Percentiles rank a stretch among this genome's conserved stretches.
These are phyloP conservation scores for Cyclotella kingstonii DNA, from an alignment of 108 stramenopile genomes.

Conservation along the genomic window DNA sequence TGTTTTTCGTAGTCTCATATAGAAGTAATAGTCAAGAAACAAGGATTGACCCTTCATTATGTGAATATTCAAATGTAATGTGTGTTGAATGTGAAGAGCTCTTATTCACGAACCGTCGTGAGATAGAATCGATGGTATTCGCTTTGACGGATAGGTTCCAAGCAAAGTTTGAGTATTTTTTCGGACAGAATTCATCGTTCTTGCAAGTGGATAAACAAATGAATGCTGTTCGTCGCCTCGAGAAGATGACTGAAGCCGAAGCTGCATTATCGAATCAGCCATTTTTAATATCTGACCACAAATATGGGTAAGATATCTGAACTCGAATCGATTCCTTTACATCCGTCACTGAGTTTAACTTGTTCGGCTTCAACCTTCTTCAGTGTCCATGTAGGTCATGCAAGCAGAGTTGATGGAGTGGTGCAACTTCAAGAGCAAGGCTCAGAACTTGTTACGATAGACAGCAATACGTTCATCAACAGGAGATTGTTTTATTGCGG, in stretches of 20 bases:
- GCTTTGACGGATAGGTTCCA: conserved; percentile 7
- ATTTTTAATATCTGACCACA: neutral
- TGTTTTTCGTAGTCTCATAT: conserved; percentile 27
- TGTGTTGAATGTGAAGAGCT: conserved; percentile 35
- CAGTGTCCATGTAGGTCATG: conserved; percentile 22
- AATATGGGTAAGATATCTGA: too few species aligned
- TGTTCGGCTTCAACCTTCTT: too few species aligned
- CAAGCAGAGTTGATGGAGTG: conserved; percentile 8
- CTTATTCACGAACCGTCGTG: conserved; percentile 1
- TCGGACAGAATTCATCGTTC: conserved; percentile 14
- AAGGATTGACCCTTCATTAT: conserved; percentile 14
- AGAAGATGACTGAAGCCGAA: conserved; percentile 27
- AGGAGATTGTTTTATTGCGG: conserved; percentile 35
- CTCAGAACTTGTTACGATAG: neutral
- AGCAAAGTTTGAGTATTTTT: conserved; percentile 32
- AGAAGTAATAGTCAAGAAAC: conserved; percentile 9
- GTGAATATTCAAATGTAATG: conserved; percentile 31
- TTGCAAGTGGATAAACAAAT: conserved; percentile 6
- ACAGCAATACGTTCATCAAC: neutral
- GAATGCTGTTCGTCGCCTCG: conserved; percentile 16
- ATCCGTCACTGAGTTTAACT: too few species aligned
- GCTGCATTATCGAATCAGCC: neutral
- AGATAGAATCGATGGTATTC: conserved; percentile 18
- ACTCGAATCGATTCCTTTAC: too few species aligned
- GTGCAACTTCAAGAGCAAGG: neutral